Evolutionary conservation across 208 protist genomes (phyloP).

Genomic region (Leishmania amazonensis): DNA sequence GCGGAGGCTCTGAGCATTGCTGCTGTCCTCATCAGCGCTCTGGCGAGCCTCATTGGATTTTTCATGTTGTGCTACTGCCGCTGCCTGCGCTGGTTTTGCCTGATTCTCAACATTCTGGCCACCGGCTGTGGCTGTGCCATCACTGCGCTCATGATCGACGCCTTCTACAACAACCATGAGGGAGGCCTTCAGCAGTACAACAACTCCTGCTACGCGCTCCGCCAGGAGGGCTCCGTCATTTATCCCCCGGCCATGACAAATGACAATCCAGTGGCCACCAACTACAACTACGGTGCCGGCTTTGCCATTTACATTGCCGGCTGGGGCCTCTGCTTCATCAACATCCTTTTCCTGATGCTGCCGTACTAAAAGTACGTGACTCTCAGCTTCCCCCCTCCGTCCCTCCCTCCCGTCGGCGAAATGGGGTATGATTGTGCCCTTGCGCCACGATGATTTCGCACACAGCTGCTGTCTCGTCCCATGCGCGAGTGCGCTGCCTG

Average conservation of each 20-base stretch:
- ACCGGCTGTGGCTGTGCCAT: slow-evolving; percentile 30
- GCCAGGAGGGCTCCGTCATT: not conserved
- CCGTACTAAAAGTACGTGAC: slow-evolving; percentile 33
- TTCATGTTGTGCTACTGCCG: slow-evolving; percentile 51
- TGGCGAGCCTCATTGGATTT: slow-evolving; percentile 38
- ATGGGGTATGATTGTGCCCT: not conserved
- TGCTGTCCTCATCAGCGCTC: slow-evolving; percentile 29
- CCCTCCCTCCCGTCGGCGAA: not conserved
- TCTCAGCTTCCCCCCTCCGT: not conserved
- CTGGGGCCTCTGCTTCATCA: slow-evolving; percentile 46
- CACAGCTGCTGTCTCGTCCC: not conserved
- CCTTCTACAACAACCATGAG: slow-evolving; percentile 32
- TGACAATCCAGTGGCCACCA: not conserved
- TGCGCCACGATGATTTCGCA: not conserved
- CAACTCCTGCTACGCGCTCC: slow-evolving; percentile 9
- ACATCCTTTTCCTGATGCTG: slow-evolving; percentile 47
- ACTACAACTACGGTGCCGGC: slow-evolving; percentile 49
- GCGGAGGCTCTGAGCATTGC: slow-evolving; percentile 48
- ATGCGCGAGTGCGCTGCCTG: not conserved
- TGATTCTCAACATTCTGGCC: slow-evolving; percentile 34
- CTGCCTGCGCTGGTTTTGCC: slow-evolving; percentile 44
- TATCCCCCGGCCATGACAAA: not conserved
- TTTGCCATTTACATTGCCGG: slow-evolving; percentile 46
- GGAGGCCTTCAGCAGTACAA: not conserved
- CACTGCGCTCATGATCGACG: slow-evolving; percentile 38